Conservation (phyloP, 2,329 filamentous ascomycete species). For the Penicillium sp. region DNA sequence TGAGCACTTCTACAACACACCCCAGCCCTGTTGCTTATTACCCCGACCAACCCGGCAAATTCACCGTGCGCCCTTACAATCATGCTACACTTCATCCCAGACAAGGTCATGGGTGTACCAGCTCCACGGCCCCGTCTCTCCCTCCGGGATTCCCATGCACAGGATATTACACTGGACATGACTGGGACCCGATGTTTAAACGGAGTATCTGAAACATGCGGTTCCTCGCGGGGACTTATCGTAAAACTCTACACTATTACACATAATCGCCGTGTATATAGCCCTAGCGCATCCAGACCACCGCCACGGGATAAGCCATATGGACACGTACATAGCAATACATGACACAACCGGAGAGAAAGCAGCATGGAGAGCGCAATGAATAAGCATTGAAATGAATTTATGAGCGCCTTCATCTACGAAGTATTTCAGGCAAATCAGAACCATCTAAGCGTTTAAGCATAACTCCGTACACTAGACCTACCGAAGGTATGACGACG, state of each 20-base stretch:
- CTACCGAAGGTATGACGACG: not conserved
- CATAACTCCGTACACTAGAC: not conserved
- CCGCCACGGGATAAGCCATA: not conserved
- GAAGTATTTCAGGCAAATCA: not conserved
- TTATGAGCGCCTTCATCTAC: not conserved
- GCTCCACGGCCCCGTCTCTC: not conserved
- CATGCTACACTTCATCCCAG: not conserved
- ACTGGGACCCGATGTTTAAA: not conserved
- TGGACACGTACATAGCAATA: not conserved
- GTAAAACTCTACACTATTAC: not conserved
- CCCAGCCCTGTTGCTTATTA: too few species aligned
- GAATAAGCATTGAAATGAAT: not conserved
- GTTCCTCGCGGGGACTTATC: too few species aligned
- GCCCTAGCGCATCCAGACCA: too few species aligned
- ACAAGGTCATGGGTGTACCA: not conserved
- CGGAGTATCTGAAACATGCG: not conserved
- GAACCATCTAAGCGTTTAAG: not conserved
- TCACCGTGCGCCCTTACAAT: not conserved
- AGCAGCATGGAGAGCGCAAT: not conserved
- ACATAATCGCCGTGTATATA: not conserved
- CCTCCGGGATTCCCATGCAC: not conserved
- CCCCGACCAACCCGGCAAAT: not conserved
- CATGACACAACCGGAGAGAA: not conserved
- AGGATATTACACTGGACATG: not conserved
- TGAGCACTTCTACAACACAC: not conserved